Percentiles rank a stretch among this genome's conserved stretches.
phyloP scores from a whole-genome alignment of 2,329 filamentous ascomycete genomes.

The Ophiostoma himal-ulmi region DNA sequence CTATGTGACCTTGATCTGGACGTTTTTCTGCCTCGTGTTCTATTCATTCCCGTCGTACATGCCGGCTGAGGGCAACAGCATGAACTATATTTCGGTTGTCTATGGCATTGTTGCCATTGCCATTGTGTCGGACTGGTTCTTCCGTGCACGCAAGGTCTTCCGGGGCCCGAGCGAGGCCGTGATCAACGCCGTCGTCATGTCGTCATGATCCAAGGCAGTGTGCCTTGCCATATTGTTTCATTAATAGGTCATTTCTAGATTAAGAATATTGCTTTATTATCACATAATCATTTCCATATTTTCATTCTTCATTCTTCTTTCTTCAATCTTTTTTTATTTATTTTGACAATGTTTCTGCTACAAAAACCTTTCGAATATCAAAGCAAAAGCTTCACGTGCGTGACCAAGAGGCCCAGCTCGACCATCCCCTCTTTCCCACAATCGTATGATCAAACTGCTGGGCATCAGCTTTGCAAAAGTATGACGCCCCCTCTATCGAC shows the following conservation, averaged over 20 bases:
- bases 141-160: neutral
- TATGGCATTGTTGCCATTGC: neutral
- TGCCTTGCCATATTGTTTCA: too few species aligned
- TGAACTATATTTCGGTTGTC: constrained; percentile 40
- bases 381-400: too few species aligned
- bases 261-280: too few species aligned
- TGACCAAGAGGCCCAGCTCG: neutral
- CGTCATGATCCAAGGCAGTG: too few species aligned
- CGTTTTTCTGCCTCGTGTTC: constrained; percentile 42
- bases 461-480: neutral
- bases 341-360: too few species aligned
- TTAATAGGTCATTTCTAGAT: too few species aligned
- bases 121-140: neutral
- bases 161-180: neutral
- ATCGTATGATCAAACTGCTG: neutral
- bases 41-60: constrained; percentile 41
- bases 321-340: too few species aligned
- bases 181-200: neutral
- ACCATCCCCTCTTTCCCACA: neutral
- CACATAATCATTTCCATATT: too few species aligned
- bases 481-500: too few species aligned
- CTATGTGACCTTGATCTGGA: constrained; percentile 40
- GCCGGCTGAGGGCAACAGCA: constrained; percentile 35
- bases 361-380: too few species aligned
- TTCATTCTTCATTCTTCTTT: too few species aligned